Conservation (phyloP, 1,139 yeast genomes). For the Saccharomyces uvarum region DNA sequence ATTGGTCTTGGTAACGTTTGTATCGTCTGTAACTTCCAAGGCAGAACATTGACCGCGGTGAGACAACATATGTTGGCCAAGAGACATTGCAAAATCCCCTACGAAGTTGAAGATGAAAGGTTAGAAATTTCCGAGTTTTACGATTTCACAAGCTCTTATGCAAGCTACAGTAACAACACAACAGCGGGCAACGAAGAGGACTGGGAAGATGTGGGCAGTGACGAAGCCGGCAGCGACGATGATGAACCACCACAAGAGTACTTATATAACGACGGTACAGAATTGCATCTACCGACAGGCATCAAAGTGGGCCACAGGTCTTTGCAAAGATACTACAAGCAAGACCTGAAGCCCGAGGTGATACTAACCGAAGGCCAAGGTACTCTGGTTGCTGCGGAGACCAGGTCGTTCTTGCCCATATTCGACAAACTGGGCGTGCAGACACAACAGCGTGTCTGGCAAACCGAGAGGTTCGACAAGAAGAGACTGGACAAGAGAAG, state of each 20-base stretch:
- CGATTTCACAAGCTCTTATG: conserved; percentile 63
- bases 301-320: conserved; percentile 85
- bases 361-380: conserved; percentile 83
- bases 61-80: conserved; percentile 88
- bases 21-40: conserved; percentile 78
- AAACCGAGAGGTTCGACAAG: conserved; percentile 54
- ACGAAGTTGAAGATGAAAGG: conserved; percentile 76
- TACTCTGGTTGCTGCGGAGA: conserved; percentile 87
- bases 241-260: conserved; percentile 40
- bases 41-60: conserved; percentile 75
- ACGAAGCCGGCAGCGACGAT: conserved; percentile 36
- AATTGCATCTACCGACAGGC: conserved; percentile 81
- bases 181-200: conserved; percentile 34
- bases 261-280: conserved; percentile 60
- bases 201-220: conserved; percentile 34
- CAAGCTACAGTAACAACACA: conserved; percentile 35
- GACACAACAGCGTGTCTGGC: conserved; percentile 72
- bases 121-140: conserved; percentile 86
- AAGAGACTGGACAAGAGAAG: conserved; percentile 72
- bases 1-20: conserved; percentile 89
- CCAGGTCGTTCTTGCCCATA: conserved; percentile 57
- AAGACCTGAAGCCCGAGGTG: conserved; percentile 69
- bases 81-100: conserved; percentile 85
- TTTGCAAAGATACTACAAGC: conserved; percentile 76
- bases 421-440: conserved; percentile 49